Evolutionary conservation across 768 basidiomycete species (phyloP), one percentile per base, ranked within the genome.

Genomic region (Leccinum obscurum): DNA sequence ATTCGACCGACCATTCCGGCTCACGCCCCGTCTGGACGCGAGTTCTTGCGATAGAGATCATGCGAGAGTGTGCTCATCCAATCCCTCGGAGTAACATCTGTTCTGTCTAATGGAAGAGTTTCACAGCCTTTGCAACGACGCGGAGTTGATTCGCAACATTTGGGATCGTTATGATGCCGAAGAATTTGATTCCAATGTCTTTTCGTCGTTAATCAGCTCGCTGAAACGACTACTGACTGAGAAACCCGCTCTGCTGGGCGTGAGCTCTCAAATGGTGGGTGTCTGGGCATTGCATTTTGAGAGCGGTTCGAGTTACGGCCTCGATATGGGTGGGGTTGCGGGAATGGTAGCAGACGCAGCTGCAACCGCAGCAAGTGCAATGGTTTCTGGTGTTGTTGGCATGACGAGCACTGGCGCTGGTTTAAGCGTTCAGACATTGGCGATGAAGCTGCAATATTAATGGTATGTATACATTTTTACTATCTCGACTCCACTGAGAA

Each of bases 391-490:
- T 6, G 89, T 95, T 2, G 90, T 88, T 46, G 92, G 92, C 3
- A 93, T 95, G 84, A 93, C 93, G 65, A 87, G 86, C 0, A 76
- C 84, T 0, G 84, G 84, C 22, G 78, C 77, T 8, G 91, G 92
- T 0, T 76, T 94, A 63, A 93, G 90, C 63, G 68, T 89, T 17
- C 86, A 89, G 52, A 79, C 80, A 0, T 89, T 90, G 3, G 81
- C 87, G 0, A 92, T 96, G 89, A 96, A 95, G 71, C 72, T 97
- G 28, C 93, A 95, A 73, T n/a, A n/a, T n/a, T n/a, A n/a, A n/a
- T 94, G 95, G 95, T 95, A 61, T 46, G 85, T 77, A 5, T 22
- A 11, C 46, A 17, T 34, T 14, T 37, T 15, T 1, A 3, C 4
- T n/a, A 4, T 37, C 44, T 35, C 34, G 24, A 20, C 41, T 24